Base-by-base conservation (phyloP, 2,329 filamentous ascomycete species). In the Sordariomycetes sp. region DNA sequence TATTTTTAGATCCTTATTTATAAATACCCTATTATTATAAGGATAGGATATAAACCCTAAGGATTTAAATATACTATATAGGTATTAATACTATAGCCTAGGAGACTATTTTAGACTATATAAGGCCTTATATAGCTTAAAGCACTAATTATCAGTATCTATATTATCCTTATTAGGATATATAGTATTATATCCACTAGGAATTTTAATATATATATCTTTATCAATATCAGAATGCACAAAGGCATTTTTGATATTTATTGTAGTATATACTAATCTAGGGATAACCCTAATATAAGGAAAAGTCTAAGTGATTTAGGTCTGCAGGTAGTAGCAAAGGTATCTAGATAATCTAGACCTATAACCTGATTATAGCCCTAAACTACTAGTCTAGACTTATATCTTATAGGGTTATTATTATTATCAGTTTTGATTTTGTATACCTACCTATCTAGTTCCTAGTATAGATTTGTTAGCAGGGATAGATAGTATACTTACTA, bases 311-410 rank as follows among this genome's bases (percentile, higher is more conserved):
- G 56, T 10, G 35, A 59, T 57, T 59, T 53, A 25, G 37, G 53
- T 51, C 57, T 35, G 43, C 18, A 59, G 14, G 43, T 60, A 37
- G 22, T 60, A 43, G 25, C 46, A 54, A 60, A 60, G 20, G 51
- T 60, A n/a, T 60, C 51, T 48, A 59, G 16, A 55, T 59, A 60
- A 51, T 60, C 53, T 59, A 59, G 32, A n/a, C n/a, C n/a, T n/a
- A n/a, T n/a, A n/a, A n/a, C n/a, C n/a, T n/a, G n/a, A n/a, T n/a
- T n/a, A n/a, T n/a, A n/a, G n/a, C n/a, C n/a, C n/a, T n/a, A n/a
- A n/a, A n/a, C n/a, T n/a, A n/a, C n/a, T n/a, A n/a, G n/a, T n/a
- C n/a, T n/a, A n/a, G n/a, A n/a, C n/a, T n/a, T n/a, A n/a, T n/a
- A n/a, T 59, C 32, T n/a, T n/a, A n/a, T n/a, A n/a, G n/a, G n/a